Evolutionary conservation across 176 grass and related monocot species (phyloP), one percentile per base, ranked within the genome.

Genomic region (Urochloa ruziziensis): DNA sequence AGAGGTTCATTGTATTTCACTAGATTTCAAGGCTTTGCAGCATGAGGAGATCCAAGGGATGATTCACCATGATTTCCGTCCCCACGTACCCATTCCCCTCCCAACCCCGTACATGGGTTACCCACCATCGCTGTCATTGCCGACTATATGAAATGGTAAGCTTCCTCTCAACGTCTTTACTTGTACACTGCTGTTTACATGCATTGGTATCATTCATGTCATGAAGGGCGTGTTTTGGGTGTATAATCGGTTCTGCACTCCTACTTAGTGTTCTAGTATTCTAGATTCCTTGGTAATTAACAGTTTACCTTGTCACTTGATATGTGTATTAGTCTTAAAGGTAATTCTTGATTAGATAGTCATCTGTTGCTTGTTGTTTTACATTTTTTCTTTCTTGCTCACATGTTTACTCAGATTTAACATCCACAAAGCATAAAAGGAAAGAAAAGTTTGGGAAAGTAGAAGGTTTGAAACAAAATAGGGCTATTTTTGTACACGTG

Each of bases 91-190:
- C 21, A 0, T 57, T 2, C 25, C 65, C 0, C 39, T 35, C 43
- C 67, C 64, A 74, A 4, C 10, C 10, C 34, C 61, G 18, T 88
- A 88, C 52, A 33, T 65, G 25, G 80, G 34, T 34, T 83, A 77
- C 42, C 86, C 73, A 17, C 64, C 86, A 15, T 88, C 63, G 16
- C 11, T 88, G 6, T 88, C 86, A 4, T 23, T 62, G 28, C 63
- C 65, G 27, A 82, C 53, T 18, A 77, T 88, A 70, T 88, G 86
- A 82, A 51, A 12, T 7, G 42, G 79, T 82, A 82, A 75, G 5
- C 17, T 67, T 25, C 2, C 11, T 40, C 24, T 40, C 15, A 3
- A 15, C 12, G 14, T 74, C 51, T 74, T 56, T 74, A 9, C 19
- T 36, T 34, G 9, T n/a, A 11, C 21, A 36, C 19, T 54, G 30